These are phyloP conservation scores for Malus hybrid DNA, from an alignment of 331 rosid species.

Conservation along the genomic window DNA sequence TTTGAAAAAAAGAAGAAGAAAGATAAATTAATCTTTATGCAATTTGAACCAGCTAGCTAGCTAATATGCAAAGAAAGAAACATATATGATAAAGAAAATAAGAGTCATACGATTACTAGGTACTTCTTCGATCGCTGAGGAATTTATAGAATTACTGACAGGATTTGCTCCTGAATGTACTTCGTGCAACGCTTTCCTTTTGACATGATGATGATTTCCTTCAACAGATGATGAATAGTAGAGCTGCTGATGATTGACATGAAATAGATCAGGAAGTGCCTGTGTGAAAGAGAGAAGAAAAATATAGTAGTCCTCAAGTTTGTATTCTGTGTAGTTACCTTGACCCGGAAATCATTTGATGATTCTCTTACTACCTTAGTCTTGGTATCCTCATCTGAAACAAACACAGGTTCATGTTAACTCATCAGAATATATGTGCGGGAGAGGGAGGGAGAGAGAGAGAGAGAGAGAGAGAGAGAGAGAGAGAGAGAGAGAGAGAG, in stretches of 20 bases:
- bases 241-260: neutral
- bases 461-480: neutral
- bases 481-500: neutral
- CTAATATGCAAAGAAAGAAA: neutral
- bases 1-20: too few species aligned
- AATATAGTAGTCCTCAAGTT: neutral
- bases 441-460: too few species aligned
- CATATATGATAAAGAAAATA: neutral
- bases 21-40: neutral
- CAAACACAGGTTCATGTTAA: neutral
- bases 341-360: neutral
- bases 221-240: neutral
- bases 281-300: neutral
- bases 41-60: neutral
- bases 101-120: neutral
- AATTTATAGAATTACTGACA: neutral
- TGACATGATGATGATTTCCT: neutral
- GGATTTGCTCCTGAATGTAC: neutral
- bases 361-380: neutral
- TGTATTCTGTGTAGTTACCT: neutral
- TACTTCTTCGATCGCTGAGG: neutral
- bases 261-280: neutral
- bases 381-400: neutral
- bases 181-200: neutral
- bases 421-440: neutral